phyloP scores from a whole-genome alignment of 1,139 yeast species.

The Yamadazyma spencermartinsiae region DNA sequence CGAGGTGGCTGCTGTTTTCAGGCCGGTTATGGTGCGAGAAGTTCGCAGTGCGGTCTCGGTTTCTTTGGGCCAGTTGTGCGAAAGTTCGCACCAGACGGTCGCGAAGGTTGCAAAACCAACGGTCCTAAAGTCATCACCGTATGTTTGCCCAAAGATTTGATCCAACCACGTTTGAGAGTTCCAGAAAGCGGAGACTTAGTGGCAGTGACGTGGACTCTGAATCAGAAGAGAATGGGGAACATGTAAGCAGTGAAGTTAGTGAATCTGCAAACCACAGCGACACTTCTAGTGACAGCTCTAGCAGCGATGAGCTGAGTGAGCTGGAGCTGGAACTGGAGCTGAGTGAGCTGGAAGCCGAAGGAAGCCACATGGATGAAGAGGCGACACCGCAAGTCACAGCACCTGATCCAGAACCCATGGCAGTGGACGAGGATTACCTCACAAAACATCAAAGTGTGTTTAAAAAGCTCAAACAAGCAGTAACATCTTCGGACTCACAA shows the following conservation, averaged over 20 bases:
- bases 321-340: background rate
- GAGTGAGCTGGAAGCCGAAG: slow-evolving; percentile 4
- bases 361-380: slow-evolving; percentile 2
- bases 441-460: slow-evolving; percentile 34
- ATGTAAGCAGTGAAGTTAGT: slow-evolving; percentile 17
- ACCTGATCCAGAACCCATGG: background rate
- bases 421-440: slow-evolving; percentile 17
- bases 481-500: slow-evolving; percentile 13
- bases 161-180: slow-evolving; percentile 35
- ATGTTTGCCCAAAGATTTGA: slow-evolving; percentile 71
- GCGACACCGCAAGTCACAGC: slow-evolving; percentile 1
- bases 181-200: slow-evolving; percentile 15
- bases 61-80: too few relatives aligned
- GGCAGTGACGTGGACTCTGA: slow-evolving; percentile 16
- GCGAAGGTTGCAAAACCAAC: too few relatives aligned
- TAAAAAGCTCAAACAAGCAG: slow-evolving; percentile 25
- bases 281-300: slow-evolving; percentile 11
- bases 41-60: background rate
- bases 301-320: slow-evolving; percentile 2
- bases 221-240: slow-evolving; percentile 14
- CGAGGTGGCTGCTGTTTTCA: too few relatives aligned
- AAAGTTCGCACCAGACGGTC: too few relatives aligned
- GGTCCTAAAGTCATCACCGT: background rate
- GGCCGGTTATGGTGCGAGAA: slow-evolving; percentile 1
- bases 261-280: slow-evolving; percentile 17